Conservation (phyloP, 768 basidiomycete genomes). For the Asterophora parasitica region DNA sequence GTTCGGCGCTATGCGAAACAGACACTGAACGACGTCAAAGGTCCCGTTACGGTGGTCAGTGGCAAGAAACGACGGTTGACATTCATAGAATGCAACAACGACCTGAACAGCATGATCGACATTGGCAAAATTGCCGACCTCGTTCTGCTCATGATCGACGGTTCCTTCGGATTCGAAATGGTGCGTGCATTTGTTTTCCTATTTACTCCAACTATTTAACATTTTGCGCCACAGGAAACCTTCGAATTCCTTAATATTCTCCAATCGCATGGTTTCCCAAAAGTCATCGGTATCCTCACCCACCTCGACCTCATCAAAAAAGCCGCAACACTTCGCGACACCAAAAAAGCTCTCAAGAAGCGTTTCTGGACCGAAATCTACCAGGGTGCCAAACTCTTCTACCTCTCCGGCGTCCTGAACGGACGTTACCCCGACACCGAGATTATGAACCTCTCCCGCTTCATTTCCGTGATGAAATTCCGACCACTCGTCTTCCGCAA, state of each 20-base stretch:
- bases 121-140: conserved; percentile 95
- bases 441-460: conserved; percentile 92
- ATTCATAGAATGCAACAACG: conserved; percentile 96
- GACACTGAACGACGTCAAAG: conserved; percentile 81
- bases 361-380: conserved; percentile 99
- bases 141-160: conserved; percentile 96
- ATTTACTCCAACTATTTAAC: neutral
- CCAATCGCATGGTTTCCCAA: conserved; percentile 96
- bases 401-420: conserved; percentile 93
- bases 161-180: conserved; percentile 98
- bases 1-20: conserved; percentile 93
- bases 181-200: conserved; percentile 37
- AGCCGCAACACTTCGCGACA: conserved; percentile 74
- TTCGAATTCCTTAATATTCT: conserved; percentile 98
- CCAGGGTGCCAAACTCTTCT: conserved; percentile 97
- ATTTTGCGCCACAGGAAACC: conserved; percentile 63
- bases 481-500: conserved; percentile 96
- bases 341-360: conserved; percentile 93
- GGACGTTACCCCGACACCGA: conserved; percentile 97
- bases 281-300: conserved; percentile 93
- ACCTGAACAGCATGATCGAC: conserved; percentile 98
- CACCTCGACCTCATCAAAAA: conserved; percentile 98
- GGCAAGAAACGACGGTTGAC: conserved; percentile 94
- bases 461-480: conserved; percentile 98
- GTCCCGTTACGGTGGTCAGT: conserved; percentile 91